A percentile compares a stretch with the other conserved stretches of the same genome.
Evolutionary conservation across 768 basidiomycete species (phyloP).

Genomic region (Baorangia bicolor): DNA sequence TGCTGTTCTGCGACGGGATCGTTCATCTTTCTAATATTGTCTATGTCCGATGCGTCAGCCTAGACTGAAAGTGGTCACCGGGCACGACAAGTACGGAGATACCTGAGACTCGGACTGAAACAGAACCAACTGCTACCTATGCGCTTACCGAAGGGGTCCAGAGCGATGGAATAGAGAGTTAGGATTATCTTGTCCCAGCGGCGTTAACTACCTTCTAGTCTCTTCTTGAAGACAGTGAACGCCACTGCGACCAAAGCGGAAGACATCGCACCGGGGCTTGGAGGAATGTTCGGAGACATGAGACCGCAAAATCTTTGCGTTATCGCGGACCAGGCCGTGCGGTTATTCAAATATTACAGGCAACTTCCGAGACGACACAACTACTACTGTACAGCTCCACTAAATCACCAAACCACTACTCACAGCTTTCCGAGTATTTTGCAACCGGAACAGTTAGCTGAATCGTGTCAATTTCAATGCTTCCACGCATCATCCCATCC

Average conservation of each 20-base stretch:
- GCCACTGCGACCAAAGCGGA: neutral
- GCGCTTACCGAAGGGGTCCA: neutral
- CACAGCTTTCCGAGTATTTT: neutral
- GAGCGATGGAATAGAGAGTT: neutral
- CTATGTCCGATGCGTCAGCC: neutral
- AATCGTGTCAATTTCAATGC: constrained; percentile 22
- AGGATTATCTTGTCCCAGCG: neutral
- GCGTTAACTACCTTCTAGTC: neutral
- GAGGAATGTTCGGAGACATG: too few species aligned
- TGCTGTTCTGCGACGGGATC: constrained; percentile 3
- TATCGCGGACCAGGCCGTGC: too few species aligned
- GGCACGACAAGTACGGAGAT: too few species aligned
- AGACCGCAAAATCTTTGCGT: too few species aligned
- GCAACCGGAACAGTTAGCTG: neutral
- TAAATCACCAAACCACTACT: neutral
- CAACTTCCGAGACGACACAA: too few species aligned
- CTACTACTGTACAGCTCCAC: too few species aligned
- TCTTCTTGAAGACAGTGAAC: neutral
- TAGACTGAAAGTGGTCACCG: neutral
- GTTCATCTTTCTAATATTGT: neutral
- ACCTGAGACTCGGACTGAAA: constrained; percentile 4
- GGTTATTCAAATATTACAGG: too few species aligned
- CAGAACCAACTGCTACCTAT: neutral
- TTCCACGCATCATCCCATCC: constrained; percentile 66
- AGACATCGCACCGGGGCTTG: too few species aligned